These are phyloP conservation scores for Macrocybe sp. DNA, from an alignment of 1,284 basidiomycete species.

Conservation along the genomic window DNA sequence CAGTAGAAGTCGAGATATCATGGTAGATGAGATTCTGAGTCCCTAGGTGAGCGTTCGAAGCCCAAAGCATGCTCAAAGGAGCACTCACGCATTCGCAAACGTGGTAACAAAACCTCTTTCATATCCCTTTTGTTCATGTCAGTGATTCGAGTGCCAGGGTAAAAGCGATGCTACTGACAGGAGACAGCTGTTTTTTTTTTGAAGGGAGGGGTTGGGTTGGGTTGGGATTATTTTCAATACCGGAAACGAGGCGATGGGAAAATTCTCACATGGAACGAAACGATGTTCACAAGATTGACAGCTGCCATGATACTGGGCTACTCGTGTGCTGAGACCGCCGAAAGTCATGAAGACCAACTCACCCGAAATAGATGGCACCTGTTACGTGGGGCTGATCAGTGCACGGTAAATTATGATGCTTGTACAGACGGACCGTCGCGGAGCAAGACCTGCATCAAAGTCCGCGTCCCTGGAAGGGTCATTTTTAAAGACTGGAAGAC, in stretches of 20 bases:
- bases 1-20: constrained; percentile 26
- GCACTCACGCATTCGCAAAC: constrained; percentile 15
- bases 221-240: constrained; percentile 9
- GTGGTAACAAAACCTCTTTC: constrained; percentile 17
- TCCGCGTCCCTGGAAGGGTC: constrained; percentile 9
- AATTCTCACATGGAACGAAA: constrained; percentile 19
- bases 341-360: not conserved
- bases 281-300: constrained; percentile 16
- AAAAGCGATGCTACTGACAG: too few relatives aligned
- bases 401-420: not conserved
- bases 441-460: constrained; percentile 20
- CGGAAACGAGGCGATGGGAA: not conserved
- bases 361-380: constrained; percentile 29
- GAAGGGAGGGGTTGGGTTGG: not conserved
- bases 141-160: too few relatives aligned
- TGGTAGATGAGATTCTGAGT: constrained; percentile 19
- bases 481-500: constrained; percentile 18
- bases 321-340: not conserved
- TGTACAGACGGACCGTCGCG: constrained; percentile 21
- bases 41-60: not conserved
- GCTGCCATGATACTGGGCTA: constrained; percentile 20
- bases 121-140: constrained; percentile 8
- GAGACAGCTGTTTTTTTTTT: not conserved
- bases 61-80: not conserved
- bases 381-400: constrained; percentile 4